These are phyloP conservation scores for Scheffersomyces amazonensis DNA, from an alignment of 805 yeast species.

Conservation along the genomic window DNA sequence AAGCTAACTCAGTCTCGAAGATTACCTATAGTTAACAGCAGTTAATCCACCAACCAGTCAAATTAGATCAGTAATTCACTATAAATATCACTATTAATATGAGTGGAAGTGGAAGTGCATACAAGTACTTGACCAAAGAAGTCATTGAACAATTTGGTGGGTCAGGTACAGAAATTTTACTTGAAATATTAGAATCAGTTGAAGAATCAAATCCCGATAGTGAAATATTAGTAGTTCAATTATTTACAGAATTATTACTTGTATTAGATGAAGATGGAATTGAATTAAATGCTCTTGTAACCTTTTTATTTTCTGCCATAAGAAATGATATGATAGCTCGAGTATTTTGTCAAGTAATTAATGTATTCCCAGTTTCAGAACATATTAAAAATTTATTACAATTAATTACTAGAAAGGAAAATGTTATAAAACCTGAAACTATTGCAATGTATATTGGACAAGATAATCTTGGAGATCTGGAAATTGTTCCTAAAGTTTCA, in stretches of 20 bases:
- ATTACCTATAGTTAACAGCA: too few relatives aligned
- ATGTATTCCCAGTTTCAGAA: conserved; percentile 32
- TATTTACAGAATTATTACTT: conserved; percentile 34
- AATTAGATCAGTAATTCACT: too few relatives aligned
- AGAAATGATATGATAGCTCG: conserved; percentile 29
- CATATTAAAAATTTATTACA: conserved; percentile 18
- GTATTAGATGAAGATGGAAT: conserved; percentile 18
- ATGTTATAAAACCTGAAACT: conserved; percentile 27
- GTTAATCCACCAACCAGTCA: too few relatives aligned
- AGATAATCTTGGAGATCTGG: conserved; percentile 24
- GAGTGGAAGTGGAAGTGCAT: too few relatives aligned
- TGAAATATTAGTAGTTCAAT: conserved; percentile 17
- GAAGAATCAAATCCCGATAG: conserved; percentile 13
- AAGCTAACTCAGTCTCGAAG: too few relatives aligned
- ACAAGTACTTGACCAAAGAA: conserved; percentile 30
- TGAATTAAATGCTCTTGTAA: conserved; percentile 11
- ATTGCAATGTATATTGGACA: conserved; percentile 26
- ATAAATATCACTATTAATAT: too few relatives aligned
- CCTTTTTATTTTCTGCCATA: conserved; percentile 25
- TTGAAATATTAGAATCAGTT: conserved; percentile 27
- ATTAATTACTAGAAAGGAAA: conserved; percentile 18
- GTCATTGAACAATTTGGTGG: conserved; percentile 29
- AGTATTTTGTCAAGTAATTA: conserved; percentile 35
- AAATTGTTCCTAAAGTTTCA: conserved; percentile 27
- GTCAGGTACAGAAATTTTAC: conserved; percentile 27